phyloP scores from a whole-genome alignment of 75 land plant genomes.

The Adiantum capillusveneris region DNA sequence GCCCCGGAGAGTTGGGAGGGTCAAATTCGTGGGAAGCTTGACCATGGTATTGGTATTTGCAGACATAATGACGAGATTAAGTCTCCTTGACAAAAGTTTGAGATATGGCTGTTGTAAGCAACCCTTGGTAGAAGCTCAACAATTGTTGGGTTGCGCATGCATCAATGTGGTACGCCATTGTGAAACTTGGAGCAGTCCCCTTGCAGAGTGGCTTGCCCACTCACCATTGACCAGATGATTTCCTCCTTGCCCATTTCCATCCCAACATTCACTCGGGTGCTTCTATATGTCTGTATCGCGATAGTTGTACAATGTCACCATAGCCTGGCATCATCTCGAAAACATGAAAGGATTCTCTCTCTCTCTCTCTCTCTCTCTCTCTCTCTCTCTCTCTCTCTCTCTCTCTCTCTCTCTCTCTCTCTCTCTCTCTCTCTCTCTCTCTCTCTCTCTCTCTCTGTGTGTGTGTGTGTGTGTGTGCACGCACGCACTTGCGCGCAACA shows the following conservation, averaged over 20 bases:
- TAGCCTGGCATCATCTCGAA: conserved; percentile 37
- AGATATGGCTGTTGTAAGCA: conserved; percentile 50
- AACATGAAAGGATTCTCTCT: background rate
- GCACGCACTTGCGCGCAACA: too few species aligned
- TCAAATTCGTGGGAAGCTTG: conserved; percentile 55
- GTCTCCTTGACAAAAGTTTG: conserved; percentile 79
- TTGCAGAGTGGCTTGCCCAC: conserved; percentile 48
- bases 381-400: too few species aligned
- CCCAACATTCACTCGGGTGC: conserved; percentile 69
- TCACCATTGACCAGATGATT: conserved; percentile 72
- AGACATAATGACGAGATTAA: conserved; percentile 48
- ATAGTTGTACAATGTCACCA: conserved; percentile 71
- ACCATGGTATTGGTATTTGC: conserved; percentile 74
- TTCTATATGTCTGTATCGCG: conserved; percentile 75
- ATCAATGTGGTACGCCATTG: conserved; percentile 63
- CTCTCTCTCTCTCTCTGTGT: too few species aligned
- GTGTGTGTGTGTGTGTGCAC: too few species aligned
- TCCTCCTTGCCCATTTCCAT: conserved; percentile 80
- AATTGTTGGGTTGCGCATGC: conserved; percentile 51
- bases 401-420: too few species aligned
- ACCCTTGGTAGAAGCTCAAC: conserved; percentile 69
- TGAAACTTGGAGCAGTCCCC: conserved; percentile 57
- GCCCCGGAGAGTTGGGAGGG: conserved; percentile 66
- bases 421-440: too few species aligned
- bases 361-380: too few species aligned